A percentile compares a stretch with the other conserved stretches of the same genome.
Conservation (phyloP, 306 rosid genomes). For the Quercus cerris region DNA sequence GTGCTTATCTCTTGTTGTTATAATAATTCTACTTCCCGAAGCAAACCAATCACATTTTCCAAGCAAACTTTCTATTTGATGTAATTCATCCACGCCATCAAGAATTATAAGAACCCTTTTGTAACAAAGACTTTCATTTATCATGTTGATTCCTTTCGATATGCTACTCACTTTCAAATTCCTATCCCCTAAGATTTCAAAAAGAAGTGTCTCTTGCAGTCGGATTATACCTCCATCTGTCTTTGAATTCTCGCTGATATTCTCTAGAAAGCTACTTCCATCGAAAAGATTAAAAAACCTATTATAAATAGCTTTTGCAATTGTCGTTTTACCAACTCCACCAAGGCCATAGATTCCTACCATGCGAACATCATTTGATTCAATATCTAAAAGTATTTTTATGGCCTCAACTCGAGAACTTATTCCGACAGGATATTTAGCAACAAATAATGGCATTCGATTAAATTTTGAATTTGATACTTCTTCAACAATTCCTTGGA, state of each 20-base stretch:
- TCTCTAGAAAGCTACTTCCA: neutral
- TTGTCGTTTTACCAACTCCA: conserved; percentile 30
- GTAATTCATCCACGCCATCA: neutral
- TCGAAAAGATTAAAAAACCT: neutral
- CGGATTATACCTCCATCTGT: neutral
- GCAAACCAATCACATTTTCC: neutral
- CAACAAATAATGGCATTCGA: neutral
- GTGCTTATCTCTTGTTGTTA: neutral
- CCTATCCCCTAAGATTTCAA: neutral
- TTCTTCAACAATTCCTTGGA: neutral
- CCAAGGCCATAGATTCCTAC: conserved; percentile 34
- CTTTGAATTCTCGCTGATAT: neutral
- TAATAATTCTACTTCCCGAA: neutral
- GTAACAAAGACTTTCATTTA: neutral
- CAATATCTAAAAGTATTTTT: neutral
- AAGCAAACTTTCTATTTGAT: neutral
- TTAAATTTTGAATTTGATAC: neutral
- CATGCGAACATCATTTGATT: neutral
- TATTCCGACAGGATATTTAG: neutral
- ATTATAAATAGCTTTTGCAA: neutral
- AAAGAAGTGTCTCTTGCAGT: neutral
- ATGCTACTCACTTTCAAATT: neutral
- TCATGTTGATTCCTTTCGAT: neutral
- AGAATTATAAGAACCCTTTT: neutral
- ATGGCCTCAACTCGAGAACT: neutral